phyloP scores from a whole-genome alignment of 192 early-diverging fungal genomes.

The Coemansia aciculifera region DNA sequence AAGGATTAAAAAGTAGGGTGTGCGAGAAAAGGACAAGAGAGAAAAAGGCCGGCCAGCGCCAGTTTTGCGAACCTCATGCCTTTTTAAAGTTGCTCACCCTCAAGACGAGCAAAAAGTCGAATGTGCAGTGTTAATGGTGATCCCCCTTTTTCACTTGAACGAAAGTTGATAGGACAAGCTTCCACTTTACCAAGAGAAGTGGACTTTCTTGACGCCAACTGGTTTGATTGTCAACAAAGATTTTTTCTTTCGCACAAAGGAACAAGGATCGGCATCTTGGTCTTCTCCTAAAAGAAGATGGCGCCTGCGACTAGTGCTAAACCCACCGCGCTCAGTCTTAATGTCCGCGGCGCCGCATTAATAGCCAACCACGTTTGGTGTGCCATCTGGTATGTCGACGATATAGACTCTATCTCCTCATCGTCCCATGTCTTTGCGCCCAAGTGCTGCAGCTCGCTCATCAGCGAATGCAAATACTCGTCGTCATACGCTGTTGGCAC shows the following conservation, averaged over 20 bases:
- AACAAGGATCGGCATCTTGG: not conserved
- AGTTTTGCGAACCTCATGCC: not conserved
- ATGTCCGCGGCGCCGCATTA: not conserved
- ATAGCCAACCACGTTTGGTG: constrained; percentile 7
- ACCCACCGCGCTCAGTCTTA: not conserved
- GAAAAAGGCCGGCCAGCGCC: not conserved
- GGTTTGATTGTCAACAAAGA: not conserved
- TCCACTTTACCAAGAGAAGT: not conserved
- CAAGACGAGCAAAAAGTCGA: not conserved
- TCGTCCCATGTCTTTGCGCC: constrained; percentile 23
- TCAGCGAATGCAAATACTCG: constrained; percentile 21
- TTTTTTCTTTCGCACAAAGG: too few relatives aligned
- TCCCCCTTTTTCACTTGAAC: not conserved
- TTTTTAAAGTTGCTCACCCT: not conserved
- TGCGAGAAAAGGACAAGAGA: not conserved
- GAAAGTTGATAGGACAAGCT: too few relatives aligned
- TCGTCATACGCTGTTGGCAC: constrained; percentile 19
- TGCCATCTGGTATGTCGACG: constrained; percentile 10
- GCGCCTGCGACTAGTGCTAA: not conserved
- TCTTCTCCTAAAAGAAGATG: not conserved
- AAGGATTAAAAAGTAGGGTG: not conserved
- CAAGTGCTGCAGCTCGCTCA: constrained; percentile 20
- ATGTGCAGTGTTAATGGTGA: not conserved
- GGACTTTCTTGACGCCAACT: not conserved
- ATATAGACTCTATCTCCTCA: constrained; percentile 17